Evolutionary conservation across 2,329 filamentous ascomycete genomes (phyloP).

Genomic region (Aspergillus glaucus): DNA sequence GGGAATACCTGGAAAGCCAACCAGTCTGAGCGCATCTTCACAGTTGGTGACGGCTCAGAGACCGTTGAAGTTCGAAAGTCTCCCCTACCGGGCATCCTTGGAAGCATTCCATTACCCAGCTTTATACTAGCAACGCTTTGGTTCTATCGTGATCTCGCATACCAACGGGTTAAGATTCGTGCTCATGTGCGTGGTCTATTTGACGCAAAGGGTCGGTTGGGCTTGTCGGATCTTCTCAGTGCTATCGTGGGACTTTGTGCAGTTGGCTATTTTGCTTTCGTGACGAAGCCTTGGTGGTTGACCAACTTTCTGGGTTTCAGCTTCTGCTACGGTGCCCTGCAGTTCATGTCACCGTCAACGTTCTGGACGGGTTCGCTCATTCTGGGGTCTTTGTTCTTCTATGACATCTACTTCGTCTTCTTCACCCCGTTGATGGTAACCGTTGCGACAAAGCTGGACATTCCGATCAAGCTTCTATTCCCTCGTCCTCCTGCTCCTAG

Average conservation of each 20-base stretch:
- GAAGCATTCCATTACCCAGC: slow-evolving; percentile 41
- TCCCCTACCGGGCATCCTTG: slow-evolving; percentile 48
- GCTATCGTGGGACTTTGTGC: slow-evolving; percentile 50
- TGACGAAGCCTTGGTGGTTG: slow-evolving; percentile 60
- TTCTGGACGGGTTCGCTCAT: slow-evolving; percentile 76
- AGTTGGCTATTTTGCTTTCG: slow-evolving; percentile 59
- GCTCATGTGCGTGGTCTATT: slow-evolving; percentile 49
- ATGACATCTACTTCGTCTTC: slow-evolving; percentile 72
- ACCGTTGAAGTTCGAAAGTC: slow-evolving; percentile 28
- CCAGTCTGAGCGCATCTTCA: slow-evolving; percentile 26
- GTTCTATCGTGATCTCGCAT: slow-evolving; percentile 43
- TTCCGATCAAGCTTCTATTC: slow-evolving; percentile 88
- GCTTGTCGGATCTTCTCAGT: slow-evolving; percentile 48
- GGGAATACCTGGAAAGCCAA: slow-evolving; percentile 46
- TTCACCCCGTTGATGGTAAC: slow-evolving; percentile 51
- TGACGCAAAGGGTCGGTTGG: slow-evolving; percentile 36
- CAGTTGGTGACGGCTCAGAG: slow-evolving; percentile 7
- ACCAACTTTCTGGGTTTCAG: slow-evolving; percentile 84
- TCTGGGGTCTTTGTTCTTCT: slow-evolving; percentile 76
- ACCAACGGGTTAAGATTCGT: slow-evolving; percentile 47
- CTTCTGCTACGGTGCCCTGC: slow-evolving; percentile 75
- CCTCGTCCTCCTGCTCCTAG: slow-evolving; percentile 53
- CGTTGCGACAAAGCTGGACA: slow-evolving; percentile 79
- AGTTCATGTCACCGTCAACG: slow-evolving; percentile 81
- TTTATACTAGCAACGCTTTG: slow-evolving; percentile 38